Conservation (phyloP, 2,329 filamentous ascomycete species). For the Chaetomiaceae sp. region DNA sequence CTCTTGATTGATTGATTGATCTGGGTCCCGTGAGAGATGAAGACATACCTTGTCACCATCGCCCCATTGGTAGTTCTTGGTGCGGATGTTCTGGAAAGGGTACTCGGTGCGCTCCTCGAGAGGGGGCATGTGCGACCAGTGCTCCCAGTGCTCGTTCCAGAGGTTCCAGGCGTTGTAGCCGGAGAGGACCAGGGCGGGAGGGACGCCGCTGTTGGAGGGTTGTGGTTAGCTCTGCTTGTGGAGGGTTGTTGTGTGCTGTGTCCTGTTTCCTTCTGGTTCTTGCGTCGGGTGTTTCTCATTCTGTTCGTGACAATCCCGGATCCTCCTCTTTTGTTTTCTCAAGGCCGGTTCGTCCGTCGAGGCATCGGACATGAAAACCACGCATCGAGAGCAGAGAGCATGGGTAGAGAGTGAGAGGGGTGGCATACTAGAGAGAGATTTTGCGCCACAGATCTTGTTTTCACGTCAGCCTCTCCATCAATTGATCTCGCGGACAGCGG, state of each 20-base stretch:
- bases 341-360: too few species aligned
- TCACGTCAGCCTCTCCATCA: constrained; percentile 32
- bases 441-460: constrained; percentile 84
- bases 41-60: constrained; percentile 80
- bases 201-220: constrained; percentile 56
- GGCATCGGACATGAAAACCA: constrained; percentile 23
- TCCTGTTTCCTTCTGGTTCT: not conserved
- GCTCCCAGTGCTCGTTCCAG: constrained; percentile 96
- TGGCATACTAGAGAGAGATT: constrained; percentile 87
- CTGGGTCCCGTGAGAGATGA: not conserved
- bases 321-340: not conserved
- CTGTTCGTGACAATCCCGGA: too few species aligned
- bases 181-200: constrained; percentile 68
- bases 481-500: not conserved
- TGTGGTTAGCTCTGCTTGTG: constrained; percentile 2
- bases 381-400: constrained; percentile 13
- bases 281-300: not conserved
- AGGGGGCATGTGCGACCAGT: constrained; percentile 80
- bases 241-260: not conserved
- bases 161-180: constrained; percentile 81
- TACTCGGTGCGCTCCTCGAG: constrained; percentile 91
- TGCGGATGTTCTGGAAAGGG: constrained; percentile 94
- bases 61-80: constrained; percentile 93
- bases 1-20: not conserved
- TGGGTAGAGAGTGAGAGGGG: constrained; percentile 13